A percentile compares a stretch with the other conserved stretches of the same genome.
These are phyloP conservation scores for Erysimum pusillum DNA, from an alignment of 441 rosid genomes.

Conservation along the genomic window DNA sequence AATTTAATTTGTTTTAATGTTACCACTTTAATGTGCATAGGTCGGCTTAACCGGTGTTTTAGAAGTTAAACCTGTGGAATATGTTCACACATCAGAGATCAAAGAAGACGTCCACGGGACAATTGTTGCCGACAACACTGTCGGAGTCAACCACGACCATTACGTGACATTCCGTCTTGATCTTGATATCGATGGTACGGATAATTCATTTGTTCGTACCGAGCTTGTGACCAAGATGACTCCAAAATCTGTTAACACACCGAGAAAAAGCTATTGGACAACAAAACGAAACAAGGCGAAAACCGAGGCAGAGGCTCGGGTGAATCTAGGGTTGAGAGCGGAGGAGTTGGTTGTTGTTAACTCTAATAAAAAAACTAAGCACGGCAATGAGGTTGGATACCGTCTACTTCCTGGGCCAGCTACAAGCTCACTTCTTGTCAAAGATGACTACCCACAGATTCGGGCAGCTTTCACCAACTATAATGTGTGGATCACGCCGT, in stretches of 20 bases:
- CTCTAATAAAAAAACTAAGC: constrained; percentile 60
- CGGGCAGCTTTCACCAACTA: constrained; percentile 58
- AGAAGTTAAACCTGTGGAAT: constrained; percentile 53
- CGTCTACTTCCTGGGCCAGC: background rate
- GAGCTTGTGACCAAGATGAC: constrained; percentile 46
- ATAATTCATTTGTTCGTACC: constrained; percentile 62
- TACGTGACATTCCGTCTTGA: constrained; percentile 62
- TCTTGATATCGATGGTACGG: constrained; percentile 67
- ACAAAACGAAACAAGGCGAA: constrained; percentile 38
- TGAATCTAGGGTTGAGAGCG: background rate
- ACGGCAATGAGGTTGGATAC: constrained; percentile 47
- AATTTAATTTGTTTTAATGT: background rate
- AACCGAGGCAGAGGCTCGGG: background rate
- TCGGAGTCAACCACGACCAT: constrained; percentile 66
- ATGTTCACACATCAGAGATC: constrained; percentile 52
- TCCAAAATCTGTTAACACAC: constrained; percentile 33
- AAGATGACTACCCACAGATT: background rate
- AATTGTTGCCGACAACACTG: constrained; percentile 57
- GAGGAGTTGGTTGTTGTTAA: constrained; percentile 51
- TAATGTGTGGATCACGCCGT: constrained; percentile 60
- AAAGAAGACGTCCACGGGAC: constrained; percentile 53
- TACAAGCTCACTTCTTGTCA: background rate
- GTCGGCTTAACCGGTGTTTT: constrained; percentile 66
- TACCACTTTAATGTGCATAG: constrained; percentile 22
- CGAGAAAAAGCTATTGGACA: constrained; percentile 72